These are phyloP conservation scores for Trichosporon faecale DNA, from an alignment of 1,284 basidiomycete genomes.

Conservation along the genomic window DNA sequence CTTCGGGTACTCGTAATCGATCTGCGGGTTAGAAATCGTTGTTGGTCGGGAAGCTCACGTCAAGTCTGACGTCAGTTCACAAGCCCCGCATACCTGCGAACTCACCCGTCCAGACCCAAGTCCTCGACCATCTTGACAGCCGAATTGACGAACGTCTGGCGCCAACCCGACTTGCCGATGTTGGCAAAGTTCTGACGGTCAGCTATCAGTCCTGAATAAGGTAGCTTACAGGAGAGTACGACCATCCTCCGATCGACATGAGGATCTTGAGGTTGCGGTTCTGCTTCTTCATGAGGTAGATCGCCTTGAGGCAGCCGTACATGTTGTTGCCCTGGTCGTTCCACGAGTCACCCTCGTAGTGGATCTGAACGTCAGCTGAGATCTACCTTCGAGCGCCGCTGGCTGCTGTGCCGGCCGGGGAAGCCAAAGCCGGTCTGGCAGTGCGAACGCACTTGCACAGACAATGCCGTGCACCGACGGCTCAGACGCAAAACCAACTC, in stretches of 20 bases:
- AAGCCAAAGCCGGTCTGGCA: background rate
- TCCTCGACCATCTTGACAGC: conserved; percentile 75
- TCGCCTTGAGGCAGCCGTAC: conserved; percentile 83
- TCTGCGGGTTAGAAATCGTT: conserved; percentile 24
- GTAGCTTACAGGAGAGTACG: conserved; percentile 63
- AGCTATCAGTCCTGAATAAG: background rate
- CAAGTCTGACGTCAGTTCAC: conserved; percentile 51
- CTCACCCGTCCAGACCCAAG: conserved; percentile 82
- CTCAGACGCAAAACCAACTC: conserved; percentile 24
- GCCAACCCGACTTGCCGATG: conserved; percentile 60
- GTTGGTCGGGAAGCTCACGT: conserved; percentile 58
- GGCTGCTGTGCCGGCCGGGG: conserved; percentile 32
- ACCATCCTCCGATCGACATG: conserved; percentile 81
- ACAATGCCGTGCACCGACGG: background rate
- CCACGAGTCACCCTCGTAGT: conserved; percentile 75
- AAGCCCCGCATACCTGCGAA: conserved; percentile 1
- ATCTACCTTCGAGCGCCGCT: background rate
- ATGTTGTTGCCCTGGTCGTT: conserved; percentile 76
- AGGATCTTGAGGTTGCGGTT: conserved; percentile 74
- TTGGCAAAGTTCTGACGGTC: conserved; percentile 46
- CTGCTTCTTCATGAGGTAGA: conserved; percentile 74
- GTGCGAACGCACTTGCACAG: background rate
- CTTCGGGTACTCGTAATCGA: conserved; percentile 57
- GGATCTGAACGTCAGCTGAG: conserved; percentile 54
- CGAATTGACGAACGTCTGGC: conserved; percentile 66